Percentiles rank a stretch among this genome's conserved stretches.
Evolutionary conservation across 1,284 basidiomycete species (phyloP).

Genomic region (Trichosporon asahii): DNA sequence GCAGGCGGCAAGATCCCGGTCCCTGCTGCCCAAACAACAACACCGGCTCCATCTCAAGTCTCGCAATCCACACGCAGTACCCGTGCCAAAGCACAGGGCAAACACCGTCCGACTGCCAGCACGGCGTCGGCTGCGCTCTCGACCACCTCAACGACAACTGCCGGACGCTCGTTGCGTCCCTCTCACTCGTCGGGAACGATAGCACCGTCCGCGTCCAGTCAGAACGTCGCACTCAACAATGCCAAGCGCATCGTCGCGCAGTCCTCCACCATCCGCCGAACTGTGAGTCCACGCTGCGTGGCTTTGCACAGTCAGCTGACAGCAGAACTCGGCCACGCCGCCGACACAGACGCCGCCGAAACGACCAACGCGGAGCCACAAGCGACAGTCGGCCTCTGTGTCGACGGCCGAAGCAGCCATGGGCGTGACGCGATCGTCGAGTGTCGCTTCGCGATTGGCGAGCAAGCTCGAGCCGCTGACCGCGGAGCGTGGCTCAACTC

Average conservation of each 20-base stretch:
- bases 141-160: neutral
- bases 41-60: neutral
- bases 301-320: neutral
- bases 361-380: neutral
- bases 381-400: neutral
- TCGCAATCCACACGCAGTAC: neutral
- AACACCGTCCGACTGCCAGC: neutral
- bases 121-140: neutral
- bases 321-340: neutral
- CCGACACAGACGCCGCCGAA: slow-evolving; percentile 1
- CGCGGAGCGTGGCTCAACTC: neutral
- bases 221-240: neutral
- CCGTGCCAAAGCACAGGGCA: neutral
- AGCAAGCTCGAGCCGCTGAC: slow-evolving; percentile 2
- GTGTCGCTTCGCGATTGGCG: neutral
- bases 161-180: neutral
- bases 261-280: neutral
- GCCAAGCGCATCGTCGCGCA: slow-evolving; percentile 2
- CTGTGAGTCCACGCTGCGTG: neutral
- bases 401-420: neutral
- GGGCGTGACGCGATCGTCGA: neutral
- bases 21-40: neutral
- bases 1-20: neutral
- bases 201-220: neutral
- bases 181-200: neutral